phyloP scores from a whole-genome alignment of 2,329 filamentous ascomycete genomes.

The Xylaria digitata region DNA sequence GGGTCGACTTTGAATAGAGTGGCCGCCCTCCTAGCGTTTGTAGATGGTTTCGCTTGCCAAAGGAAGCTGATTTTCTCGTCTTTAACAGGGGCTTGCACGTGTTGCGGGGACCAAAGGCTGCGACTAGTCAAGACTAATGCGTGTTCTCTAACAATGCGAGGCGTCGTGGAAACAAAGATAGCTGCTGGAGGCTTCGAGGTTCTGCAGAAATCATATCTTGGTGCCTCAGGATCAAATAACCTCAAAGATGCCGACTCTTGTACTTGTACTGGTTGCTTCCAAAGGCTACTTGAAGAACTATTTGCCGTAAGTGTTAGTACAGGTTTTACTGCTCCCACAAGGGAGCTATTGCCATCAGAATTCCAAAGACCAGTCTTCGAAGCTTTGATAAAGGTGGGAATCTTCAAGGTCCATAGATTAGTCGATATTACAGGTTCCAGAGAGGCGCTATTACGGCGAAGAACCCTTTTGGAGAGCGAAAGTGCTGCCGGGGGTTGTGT shows the following conservation, averaged over 20 bases:
- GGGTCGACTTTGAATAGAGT: slow-evolving; percentile 50
- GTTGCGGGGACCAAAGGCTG: slow-evolving; percentile 39
- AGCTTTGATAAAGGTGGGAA: background rate
- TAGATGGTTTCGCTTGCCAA: slow-evolving; percentile 12
- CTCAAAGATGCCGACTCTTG: slow-evolving; percentile 34
- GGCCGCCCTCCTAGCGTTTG: slow-evolving; percentile 6
- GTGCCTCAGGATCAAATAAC: slow-evolving; percentile 37
- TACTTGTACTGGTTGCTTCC: slow-evolving; percentile 33
- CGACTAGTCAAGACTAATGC: slow-evolving; percentile 34
- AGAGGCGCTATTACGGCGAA: background rate
- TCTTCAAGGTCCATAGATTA: slow-evolving; percentile 16
- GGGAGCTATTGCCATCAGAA: no score
- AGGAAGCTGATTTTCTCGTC: background rate
- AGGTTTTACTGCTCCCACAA: background rate
- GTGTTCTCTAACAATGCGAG: slow-evolving; percentile 33
- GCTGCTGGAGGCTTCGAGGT: slow-evolving; percentile 49
- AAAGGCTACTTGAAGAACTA: slow-evolving; percentile 26
- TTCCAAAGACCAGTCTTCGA: slow-evolving; percentile 18
- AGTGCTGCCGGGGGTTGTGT: slow-evolving; percentile 20
- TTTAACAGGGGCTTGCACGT: background rate
- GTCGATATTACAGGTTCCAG: slow-evolving; percentile 17
- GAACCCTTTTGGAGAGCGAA: slow-evolving; percentile 2
- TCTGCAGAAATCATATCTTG: slow-evolving; percentile 38
- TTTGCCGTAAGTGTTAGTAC: background rate
- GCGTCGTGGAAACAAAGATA: slow-evolving; percentile 47